Evolutionary conservation across 1,284 basidiomycete genomes (phyloP), one percentile per base, ranked within the genome.

Genomic region (Papiliotrema nemorosa): DNA sequence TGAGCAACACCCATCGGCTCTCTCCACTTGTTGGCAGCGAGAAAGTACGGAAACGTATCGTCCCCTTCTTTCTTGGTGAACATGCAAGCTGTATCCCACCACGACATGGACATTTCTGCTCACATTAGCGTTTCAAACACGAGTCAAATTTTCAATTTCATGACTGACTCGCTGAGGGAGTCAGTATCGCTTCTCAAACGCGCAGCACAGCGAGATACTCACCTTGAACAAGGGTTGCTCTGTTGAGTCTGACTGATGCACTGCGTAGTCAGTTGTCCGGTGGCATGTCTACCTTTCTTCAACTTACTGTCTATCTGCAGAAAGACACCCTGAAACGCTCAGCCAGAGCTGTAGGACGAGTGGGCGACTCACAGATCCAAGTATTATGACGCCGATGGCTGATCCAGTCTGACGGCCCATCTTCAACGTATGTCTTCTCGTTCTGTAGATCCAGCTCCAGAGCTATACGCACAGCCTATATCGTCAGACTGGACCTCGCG

Each of bases 21-120:
- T 5, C 49, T 45, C 53, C 53, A 58, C 3, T 35, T 39, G 21
- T 47, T 20, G 33, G 50, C 26, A 9, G 51, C 27, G 9, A 49
- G 40, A 2, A 49, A 42, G 27, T 52, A 52, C 33, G 54, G 49
- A 18, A 45, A 49, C 3, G 47, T 49, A 22, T 34, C 36, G 34
- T 47, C 54, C 0, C 43, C 47, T 6, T 29, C 26, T 13, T 47
- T 27, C 20, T 39, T 39, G 24, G 47, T 54, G 26, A 50, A 22
- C 20, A 34, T 27, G 21, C 43, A 31, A 13, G 50, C 21, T 2
- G n/a, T 33, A 16, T 60, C 51, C 58, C 58, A 60, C 55, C 55
- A 60, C n/a, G 39, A 42, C 29, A 55, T 57, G 1, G 58, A 54
- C 58, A 60, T 60, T 39, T 60, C 52, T 54, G 36, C 31, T 9